These are phyloP conservation scores for Tuctoria greenei DNA, from an alignment of 176 grass and related monocot species.

Conservation along the genomic window DNA sequence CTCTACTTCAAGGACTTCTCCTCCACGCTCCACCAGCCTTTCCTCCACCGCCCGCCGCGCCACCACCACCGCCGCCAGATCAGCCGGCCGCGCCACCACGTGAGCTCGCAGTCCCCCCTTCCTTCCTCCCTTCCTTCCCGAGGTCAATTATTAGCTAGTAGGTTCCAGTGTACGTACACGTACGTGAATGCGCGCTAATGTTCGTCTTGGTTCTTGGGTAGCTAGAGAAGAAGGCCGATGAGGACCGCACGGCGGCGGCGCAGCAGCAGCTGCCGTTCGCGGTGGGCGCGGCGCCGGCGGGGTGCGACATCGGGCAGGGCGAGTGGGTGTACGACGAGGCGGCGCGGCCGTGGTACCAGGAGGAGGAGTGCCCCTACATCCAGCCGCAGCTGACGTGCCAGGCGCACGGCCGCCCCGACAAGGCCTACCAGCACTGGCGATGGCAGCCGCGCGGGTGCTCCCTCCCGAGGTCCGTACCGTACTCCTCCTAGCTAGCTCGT, in stretches of 20 bases:
- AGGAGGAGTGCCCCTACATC: constrained; percentile 89
- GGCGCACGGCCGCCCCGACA: constrained; percentile 76
- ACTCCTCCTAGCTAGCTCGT: constrained; percentile 18
- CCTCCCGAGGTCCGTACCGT: constrained; percentile 71
- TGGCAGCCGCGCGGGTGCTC: constrained; percentile 79
- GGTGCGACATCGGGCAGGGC: constrained; percentile 63
- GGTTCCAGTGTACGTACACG: too few species aligned
- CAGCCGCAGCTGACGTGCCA: constrained; percentile 88
- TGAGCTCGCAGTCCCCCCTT: too few species aligned
- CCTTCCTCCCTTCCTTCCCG: too few species aligned
- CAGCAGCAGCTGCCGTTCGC: constrained; percentile 47
- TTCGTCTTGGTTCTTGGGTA: background rate
- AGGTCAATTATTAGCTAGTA: too few species aligned
- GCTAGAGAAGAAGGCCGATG: constrained; percentile 24
- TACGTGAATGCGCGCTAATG: background rate
- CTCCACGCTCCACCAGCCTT: constrained; percentile 57
- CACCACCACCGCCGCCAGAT: constrained; percentile 12
- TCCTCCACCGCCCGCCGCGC: constrained; percentile 42
- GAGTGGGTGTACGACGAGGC: constrained; percentile 82
- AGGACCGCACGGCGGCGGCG: background rate
- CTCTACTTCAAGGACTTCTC: constrained; percentile 86
- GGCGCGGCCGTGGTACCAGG: constrained; percentile 59
- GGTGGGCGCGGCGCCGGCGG: constrained; percentile 41
- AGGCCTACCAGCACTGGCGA: constrained; percentile 71
- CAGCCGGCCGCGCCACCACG: background rate